Base-by-base conservation (phyloP, 2,329 filamentous ascomycete genomes). In the Fusarium haematococcum region DNA sequence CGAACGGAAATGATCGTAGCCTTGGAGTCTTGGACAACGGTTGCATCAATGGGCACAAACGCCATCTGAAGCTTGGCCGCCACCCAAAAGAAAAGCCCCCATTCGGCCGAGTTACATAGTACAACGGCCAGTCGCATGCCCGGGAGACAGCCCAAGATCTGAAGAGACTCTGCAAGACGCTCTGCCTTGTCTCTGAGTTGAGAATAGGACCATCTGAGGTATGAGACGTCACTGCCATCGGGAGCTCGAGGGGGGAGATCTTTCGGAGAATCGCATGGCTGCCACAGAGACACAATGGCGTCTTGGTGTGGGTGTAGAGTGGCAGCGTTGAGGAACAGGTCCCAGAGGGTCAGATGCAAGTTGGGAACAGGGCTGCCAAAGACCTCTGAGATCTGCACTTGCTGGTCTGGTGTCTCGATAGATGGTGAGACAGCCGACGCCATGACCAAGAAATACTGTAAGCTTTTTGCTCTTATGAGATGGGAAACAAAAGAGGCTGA, bases 61-160 rank as follows among this genome's bases (percentile, higher is more conserved):
- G 74, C 57, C 75, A 83, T 79, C 5, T 76, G 78, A 14, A 84
- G 77, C 68, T 77, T 83, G 25, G 80, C 80, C 1, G 81, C 76
- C 4, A 79, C 78, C 83, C 84, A 85, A 64, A 84, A 81, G 45
- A 81, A 78, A 33, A 85, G 73, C 0, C 71, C 80, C 82, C 83
- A 85, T 79, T 85, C 83, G 6, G 80, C 81, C 56, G 81, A 82
- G 67, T 84, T 85, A 60, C 80, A 75, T 54, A 84, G 73, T 9
- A 84, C 66, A 1, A 77, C 79, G 25, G 76, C 79, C 7, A 85
- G 70, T 14, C 75, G 76, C 76, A 78, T 82, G 6, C 80, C 79
- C 6, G 73, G 71, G 25, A 73, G 69, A 45, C 79, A 79, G 6
- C 81, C 79, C 41, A 77, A 18, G 11, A 32, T 50, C 23, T 59